phyloP scores from a whole-genome alignment of 2,329 filamentous ascomycete genomes.

The Westerdykella ornata region DNA sequence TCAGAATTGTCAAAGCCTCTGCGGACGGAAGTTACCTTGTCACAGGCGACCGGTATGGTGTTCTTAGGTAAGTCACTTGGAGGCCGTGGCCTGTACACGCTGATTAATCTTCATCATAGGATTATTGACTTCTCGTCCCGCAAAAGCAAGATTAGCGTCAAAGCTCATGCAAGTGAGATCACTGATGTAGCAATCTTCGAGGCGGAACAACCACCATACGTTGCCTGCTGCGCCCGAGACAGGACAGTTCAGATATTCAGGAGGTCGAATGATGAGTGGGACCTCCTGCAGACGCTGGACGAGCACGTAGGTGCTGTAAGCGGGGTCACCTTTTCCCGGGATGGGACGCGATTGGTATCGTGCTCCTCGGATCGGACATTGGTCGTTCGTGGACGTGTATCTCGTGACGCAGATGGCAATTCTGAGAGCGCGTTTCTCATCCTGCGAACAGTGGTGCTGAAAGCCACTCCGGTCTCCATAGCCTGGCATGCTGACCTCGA shows the following conservation, averaged over 20 bases:
- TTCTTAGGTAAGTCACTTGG: conserved; percentile 51
- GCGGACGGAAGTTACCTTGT: conserved; percentile 60
- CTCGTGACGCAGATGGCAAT: conserved; percentile 53
- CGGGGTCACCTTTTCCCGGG: conserved; percentile 66
- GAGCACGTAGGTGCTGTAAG: conserved; percentile 86
- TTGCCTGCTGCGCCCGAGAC: conserved; percentile 74
- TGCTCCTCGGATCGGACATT: conserved; percentile 84
- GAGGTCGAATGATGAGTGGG: conserved; percentile 53
- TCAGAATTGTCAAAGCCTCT: conserved; percentile 54
- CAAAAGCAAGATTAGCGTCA: conserved; percentile 61
- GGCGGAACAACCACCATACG: conserved; percentile 55
- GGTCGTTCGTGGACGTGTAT: conserved; percentile 71
- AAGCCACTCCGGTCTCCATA: conserved; percentile 83
- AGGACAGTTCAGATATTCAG: conserved; percentile 89
- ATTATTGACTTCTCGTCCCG: conserved; percentile 59
- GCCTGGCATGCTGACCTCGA: conserved; percentile 57
- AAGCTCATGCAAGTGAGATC: conserved; percentile 81
- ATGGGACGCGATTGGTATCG: conserved; percentile 67
- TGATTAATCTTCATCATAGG: conserved; percentile 31
- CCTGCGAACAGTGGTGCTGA: conserved; percentile 69
- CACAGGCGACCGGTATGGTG: conserved; percentile 81
- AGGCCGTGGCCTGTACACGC: neutral
- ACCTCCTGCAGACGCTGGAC: conserved; percentile 81
- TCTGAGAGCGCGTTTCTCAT: conserved; percentile 70
- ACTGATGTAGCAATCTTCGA: conserved; percentile 72